Evolutionary conservation across 768 basidiomycete species (phyloP), one percentile per base, ranked within the genome.

Genomic region (Mycena olivaceomarginata): DNA sequence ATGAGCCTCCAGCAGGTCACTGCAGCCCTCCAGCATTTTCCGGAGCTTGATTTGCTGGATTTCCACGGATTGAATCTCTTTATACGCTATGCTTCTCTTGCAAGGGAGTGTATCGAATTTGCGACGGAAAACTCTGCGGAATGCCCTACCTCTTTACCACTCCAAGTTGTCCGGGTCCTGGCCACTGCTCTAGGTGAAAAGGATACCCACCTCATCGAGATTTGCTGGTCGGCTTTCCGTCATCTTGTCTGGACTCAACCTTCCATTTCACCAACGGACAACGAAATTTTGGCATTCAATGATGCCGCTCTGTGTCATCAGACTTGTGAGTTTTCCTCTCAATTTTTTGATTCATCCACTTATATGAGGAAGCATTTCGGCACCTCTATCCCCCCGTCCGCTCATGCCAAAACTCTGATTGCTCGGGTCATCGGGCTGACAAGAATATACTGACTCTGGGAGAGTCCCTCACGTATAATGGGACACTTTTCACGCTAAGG

Each of bases 1-100:
- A 70, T 70, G 69, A 70, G 69, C 25, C 57, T 70, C 6, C 69
- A 70, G 45, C 69, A 70, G 31, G n/a, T 70, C 43, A 31, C 45
- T 2, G 25, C 41, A 4, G 57, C 57, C 2, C 10, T 70, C 10
- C 69, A 62, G 4, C 12, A 13, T 41, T 48, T 20, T 31, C 69
- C 69, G 4, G 69, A 70, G 25, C 69, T 70, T n/a, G 69, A 13
- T 2, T 31, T 60, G 41, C 41, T 70, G 5, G 59, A 60, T 25
- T 70, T 70, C 16, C 57, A 70, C 25, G 69, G 69, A 4, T 37
- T 70, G 7, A 70, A 60, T 46, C 41, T 70, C 8, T 70, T 70
- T 45, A 48, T 70, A 4, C 69, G 59, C 25, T 70, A 70, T 22
- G 69, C 69, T 1, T 60, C 69, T 16, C 69, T 70, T 0, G 69